Base-by-base conservation (phyloP, 2,329 filamentous ascomycete genomes). In the Ilyonectria mors-panacis region DNA sequence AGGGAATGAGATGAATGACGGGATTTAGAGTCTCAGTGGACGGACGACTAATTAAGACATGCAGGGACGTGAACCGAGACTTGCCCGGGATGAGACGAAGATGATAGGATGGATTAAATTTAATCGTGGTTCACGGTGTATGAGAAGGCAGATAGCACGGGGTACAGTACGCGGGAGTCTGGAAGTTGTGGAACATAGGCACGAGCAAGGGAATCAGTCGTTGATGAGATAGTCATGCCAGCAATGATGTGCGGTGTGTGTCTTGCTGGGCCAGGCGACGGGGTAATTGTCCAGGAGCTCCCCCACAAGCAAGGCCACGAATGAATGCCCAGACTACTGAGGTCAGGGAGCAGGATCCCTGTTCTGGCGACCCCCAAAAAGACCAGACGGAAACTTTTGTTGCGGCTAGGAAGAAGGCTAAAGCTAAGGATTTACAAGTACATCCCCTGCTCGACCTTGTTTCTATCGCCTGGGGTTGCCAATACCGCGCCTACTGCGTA, bases 1-100 rank as follows among this genome's bases (percentile, higher is more conserved):
- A 48, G 15, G 23, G 21, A 48, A 28, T 26, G 15, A 55, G 33
- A 33, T 45, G 59, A 30, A 33, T 28, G 15, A 17, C 35, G 7
- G 30, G 17, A 39, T 12, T 37, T 26, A 28, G 51, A 63, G 37
- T 30, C 10, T 21, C 44, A 44, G 33, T 44, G 30, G 44, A 30
- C 35, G 26, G 45, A 17, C 28, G 48, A 59, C 35, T 39, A n/a
- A 59, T 26, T 21, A 23, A 56, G 64, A 67, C 54, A 63, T 63
- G 59, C 65, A 67, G 65, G 59, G 59, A 56, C 54, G 58, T 54
- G 51, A 19, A 19, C 37, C n/a, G n/a, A 45, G 53, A 35, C 23
- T 4, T 37, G 35, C 9, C 33, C 13, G 51, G 50, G 50, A 19
- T 17, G 28, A 37, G 33, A 56, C 9, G 26, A 17, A 3, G 17